Conservation (phyloP, 139 green algal genomes). For the Chlamydomonas eustigma region DNA sequence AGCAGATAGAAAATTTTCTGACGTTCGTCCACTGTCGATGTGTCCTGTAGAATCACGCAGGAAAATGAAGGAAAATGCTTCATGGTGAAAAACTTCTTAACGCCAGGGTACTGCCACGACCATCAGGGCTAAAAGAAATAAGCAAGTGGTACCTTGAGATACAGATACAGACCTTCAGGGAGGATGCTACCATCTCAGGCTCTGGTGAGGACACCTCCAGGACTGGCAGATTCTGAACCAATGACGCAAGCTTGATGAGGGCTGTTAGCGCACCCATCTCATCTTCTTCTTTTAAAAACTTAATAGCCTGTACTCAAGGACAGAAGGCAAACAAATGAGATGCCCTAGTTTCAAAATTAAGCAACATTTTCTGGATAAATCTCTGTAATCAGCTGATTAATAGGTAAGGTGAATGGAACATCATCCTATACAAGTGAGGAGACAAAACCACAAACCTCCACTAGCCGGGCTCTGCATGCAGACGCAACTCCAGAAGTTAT, state of each 20-base stretch:
- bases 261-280: constrained; percentile 6
- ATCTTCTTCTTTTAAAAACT: neutral
- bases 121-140: no score
- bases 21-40: constrained; percentile 12
- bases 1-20: constrained; percentile 27
- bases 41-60: neutral
- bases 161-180: constrained; percentile 10
- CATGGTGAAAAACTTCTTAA: no score
- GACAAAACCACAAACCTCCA: constrained; percentile 32
- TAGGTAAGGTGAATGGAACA: no score
- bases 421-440: neutral
- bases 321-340: neutral
- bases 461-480: constrained; percentile 19
- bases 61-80: no score
- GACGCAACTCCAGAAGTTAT: constrained; percentile 20
- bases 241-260: constrained; percentile 2
- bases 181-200: constrained; percentile 21
- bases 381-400: no score
- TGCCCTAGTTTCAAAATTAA: no score
- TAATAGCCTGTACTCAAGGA: neutral
- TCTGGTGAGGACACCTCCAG: neutral
- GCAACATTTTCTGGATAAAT: no score
- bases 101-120: no score
- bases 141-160: no score
- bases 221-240: constrained; percentile 1